Evolutionary conservation across 2,329 filamentous ascomycete genomes (phyloP).

Genomic region (Magnaporthales sp.): DNA sequence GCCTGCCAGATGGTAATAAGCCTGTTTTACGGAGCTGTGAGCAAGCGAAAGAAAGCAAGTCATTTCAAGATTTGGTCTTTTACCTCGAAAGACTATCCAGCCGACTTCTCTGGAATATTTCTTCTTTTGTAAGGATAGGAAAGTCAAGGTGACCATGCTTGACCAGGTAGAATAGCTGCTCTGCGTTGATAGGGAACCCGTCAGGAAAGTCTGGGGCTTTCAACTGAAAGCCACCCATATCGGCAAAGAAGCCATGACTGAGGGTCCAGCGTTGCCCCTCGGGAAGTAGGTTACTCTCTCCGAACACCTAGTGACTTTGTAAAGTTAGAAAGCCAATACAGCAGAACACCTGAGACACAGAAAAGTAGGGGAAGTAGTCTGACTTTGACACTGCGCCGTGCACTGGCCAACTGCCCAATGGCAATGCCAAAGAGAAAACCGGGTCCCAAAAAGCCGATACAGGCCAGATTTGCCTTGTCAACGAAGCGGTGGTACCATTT

Average conservation of each 20-base stretch:
- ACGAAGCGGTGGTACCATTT: constrained; percentile 18
- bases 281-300: constrained; percentile 9
- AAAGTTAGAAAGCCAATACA: too few species aligned
- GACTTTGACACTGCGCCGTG: constrained; percentile 18
- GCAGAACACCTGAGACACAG: too few species aligned
- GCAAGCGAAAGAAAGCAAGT: background rate
- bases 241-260: constrained; percentile 29
- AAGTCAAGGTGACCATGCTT: constrained; percentile 19
- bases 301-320: constrained; percentile 9
- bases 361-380: too few species aligned
- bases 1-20: constrained; percentile 16
- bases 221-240: constrained; percentile 30
- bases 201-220: constrained; percentile 16
- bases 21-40: constrained; percentile 3
- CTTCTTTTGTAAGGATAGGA: constrained; percentile 14
- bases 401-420: constrained; percentile 20
- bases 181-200: constrained; percentile 26
- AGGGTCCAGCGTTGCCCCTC: constrained; percentile 24
- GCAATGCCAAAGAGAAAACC: constrained; percentile 27
- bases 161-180: constrained; percentile 22
- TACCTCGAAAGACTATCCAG: constrained; percentile 19
- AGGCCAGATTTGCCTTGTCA: constrained; percentile 24
- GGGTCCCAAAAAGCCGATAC: constrained; percentile 25
- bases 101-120: constrained; percentile 21
- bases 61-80: background rate